phyloP scores from a whole-genome alignment of 2,329 filamentous ascomycete species.

The Scopulariopsis brevicaulis region DNA sequence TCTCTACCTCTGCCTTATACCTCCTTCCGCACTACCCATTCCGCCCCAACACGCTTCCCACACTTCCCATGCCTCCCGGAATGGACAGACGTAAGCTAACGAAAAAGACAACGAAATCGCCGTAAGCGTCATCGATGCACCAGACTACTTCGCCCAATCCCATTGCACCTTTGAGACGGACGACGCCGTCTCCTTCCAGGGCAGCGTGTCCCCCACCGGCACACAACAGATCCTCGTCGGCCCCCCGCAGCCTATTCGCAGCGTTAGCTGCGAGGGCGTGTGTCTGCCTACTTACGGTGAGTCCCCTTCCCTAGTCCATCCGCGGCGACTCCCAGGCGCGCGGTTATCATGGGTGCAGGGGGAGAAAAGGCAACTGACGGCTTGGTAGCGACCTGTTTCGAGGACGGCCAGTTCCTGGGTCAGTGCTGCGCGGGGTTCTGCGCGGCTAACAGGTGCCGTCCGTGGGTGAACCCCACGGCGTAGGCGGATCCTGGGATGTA shows the following conservation, averaged over 20 bases:
- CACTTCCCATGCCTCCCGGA: no score
- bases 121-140: slow-evolving; percentile 27
- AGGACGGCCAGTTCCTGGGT: slow-evolving; percentile 21
- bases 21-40: neutral
- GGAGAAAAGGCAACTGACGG: neutral
- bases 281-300: slow-evolving; percentile 28
- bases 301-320: neutral
- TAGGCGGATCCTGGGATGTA: neutral
- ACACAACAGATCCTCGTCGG: slow-evolving; percentile 28
- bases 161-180: slow-evolving; percentile 31
- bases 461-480: slow-evolving; percentile 12
- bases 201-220: slow-evolving; percentile 16
- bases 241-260: slow-evolving; percentile 28
- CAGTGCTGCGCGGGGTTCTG: slow-evolving; percentile 32
- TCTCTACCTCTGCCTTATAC: neutral
- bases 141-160: slow-evolving; percentile 27
- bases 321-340: neutral
- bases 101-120: slow-evolving; percentile 28
- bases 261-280: slow-evolving; percentile 27
- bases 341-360: no score
- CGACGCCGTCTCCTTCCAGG: slow-evolving; percentile 11
- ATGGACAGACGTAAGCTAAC: neutral
- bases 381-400: slow-evolving; percentile 18
- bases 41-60: neutral
- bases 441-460: slow-evolving; percentile 26